Evolutionary conservation across 108 stramenopile species (phyloP).

Genomic region (Cylindrotheca closterium): DNA sequence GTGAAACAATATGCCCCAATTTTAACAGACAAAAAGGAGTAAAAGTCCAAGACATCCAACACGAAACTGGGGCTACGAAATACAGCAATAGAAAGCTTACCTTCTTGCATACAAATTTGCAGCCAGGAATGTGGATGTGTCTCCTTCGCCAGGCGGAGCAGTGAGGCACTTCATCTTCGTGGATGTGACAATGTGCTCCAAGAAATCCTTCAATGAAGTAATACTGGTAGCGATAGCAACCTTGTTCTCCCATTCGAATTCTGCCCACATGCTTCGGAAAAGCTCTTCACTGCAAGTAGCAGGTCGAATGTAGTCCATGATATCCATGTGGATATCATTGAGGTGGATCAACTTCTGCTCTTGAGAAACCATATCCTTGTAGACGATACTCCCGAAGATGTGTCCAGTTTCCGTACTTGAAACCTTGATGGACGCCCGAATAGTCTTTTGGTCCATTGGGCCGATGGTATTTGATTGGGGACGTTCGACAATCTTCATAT

Average conservation of each 20-base stretch:
- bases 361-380: slow-evolving; percentile 90
- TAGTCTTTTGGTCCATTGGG: slow-evolving; percentile 90
- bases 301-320: slow-evolving; percentile 99
- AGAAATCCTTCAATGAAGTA: slow-evolving; percentile 85
- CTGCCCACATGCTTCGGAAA: slow-evolving; percentile 99
- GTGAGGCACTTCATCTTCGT: slow-evolving; percentile 98
- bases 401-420: slow-evolving; percentile 98
- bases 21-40: slow-evolving; percentile 72
- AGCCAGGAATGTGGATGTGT: slow-evolving; percentile 91
- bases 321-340: slow-evolving; percentile 99
- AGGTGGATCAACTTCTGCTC: slow-evolving; percentile 96
- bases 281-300: slow-evolving; percentile 94
- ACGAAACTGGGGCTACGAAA: slow-evolving; percentile 66
- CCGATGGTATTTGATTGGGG: slow-evolving; percentile 96
- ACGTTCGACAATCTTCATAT: slow-evolving; percentile 98
- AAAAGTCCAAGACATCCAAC: slow-evolving; percentile 69
- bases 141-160: slow-evolving; percentile 61
- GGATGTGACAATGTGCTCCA: slow-evolving; percentile 93
- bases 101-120: slow-evolving; percentile 98
- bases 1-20: slow-evolving; percentile 46
- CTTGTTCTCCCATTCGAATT: slow-evolving; percentile 99
- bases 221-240: slow-evolving; percentile 93
- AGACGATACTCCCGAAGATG: slow-evolving; percentile 99
- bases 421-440: slow-evolving; percentile 98
- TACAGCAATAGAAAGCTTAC: slow-evolving; percentile 41